These are phyloP conservation scores for Arctostaphylos glauca DNA, from an alignment of 148 eudicot genomes.

Conservation along the genomic window DNA sequence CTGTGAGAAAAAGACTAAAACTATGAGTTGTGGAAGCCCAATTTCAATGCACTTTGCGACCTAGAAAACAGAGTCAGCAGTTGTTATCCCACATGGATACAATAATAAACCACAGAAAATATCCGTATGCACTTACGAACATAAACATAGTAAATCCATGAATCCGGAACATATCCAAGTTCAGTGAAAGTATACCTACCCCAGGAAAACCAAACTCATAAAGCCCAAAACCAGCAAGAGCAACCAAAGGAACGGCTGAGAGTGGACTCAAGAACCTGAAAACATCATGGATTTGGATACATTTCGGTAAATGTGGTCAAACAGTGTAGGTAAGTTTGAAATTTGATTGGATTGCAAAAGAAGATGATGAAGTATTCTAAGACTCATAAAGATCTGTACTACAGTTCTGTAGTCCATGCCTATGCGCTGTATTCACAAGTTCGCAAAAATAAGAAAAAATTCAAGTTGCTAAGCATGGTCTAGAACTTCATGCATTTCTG, in stretches of 20 bases:
- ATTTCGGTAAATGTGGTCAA: background rate
- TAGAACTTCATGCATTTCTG: background rate
- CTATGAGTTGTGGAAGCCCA: constrained; percentile 82
- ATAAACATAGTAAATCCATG: background rate
- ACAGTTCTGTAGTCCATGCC: background rate
- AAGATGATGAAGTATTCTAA: background rate
- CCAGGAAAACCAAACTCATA: constrained; percentile 98
- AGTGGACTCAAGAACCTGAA: constrained; percentile 87
- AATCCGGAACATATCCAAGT: background rate
- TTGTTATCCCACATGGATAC: constrained; percentile 20
- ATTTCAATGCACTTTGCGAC: constrained; percentile 96
- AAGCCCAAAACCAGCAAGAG: constrained; percentile 91
- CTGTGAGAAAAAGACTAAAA: constrained; percentile 79
- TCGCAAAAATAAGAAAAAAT: background rate
- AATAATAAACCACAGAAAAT: background rate
- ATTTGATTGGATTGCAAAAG: background rate
- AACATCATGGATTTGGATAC: background rate
- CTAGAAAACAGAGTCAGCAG: constrained; percentile 37
- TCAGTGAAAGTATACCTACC: constrained; percentile 41
- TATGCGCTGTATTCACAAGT: background rate
- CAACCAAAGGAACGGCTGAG: constrained; percentile 89
- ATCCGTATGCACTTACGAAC: background rate
- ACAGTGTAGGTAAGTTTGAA: background rate
- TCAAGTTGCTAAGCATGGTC: background rate
- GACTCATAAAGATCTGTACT: background rate